Percentiles rank a stretch among this genome's conserved stretches.
Conservation (phyloP, 1,284 basidiomycete genomes). For the Leccinum subatratum region DNA sequence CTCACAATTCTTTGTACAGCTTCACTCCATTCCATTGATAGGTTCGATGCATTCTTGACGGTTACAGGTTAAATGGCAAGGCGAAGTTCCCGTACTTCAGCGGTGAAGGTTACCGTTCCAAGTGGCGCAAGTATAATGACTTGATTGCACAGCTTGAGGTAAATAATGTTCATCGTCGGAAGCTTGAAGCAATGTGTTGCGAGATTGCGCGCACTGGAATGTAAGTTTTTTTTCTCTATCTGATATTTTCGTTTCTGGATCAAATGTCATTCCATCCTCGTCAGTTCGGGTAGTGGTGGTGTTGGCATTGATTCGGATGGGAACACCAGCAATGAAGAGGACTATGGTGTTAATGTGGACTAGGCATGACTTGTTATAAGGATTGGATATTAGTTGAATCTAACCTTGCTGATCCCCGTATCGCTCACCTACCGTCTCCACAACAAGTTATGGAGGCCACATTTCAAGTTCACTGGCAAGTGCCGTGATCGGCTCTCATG, state of each 20-base stretch:
- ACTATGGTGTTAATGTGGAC: background rate
- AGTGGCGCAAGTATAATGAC: background rate
- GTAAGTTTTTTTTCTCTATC: background rate
- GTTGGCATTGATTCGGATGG: background rate
- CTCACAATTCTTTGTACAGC: background rate
- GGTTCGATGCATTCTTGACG: background rate
- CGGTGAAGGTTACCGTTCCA: background rate
- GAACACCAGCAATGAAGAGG: background rate
- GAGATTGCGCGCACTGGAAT: background rate
- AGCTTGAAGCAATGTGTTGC: background rate
- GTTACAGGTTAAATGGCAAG: background rate
- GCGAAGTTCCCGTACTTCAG: background rate
- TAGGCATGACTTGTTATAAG: background rate
- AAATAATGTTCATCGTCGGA: background rate
- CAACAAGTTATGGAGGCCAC: no score
- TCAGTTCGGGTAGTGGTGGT: background rate
- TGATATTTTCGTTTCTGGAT: background rate
- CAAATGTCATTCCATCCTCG: no score
- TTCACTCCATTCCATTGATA: background rate
- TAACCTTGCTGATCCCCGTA: no score
- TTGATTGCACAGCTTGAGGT: background rate
- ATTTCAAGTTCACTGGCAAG: no score
- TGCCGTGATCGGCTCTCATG: no score
- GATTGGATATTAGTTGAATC: no score
- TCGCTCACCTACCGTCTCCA: no score